Base-by-base conservation (phyloP, 139 green algal genomes). In the Zygnema circumcarinatum region DNA sequence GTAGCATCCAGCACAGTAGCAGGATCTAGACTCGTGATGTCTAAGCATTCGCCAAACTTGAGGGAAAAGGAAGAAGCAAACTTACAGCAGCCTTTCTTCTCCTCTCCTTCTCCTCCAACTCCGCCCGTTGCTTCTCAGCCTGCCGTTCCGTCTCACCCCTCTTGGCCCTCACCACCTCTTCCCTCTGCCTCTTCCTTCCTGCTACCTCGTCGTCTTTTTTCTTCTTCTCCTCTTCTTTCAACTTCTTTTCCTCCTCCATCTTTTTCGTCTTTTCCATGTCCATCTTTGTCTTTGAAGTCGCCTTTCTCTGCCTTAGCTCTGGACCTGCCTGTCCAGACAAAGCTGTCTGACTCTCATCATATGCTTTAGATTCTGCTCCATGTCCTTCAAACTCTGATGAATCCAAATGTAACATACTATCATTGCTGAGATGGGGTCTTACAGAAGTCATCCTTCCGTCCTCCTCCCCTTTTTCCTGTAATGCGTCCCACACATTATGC, bases 51-150 rank as follows among this genome's bases (percentile, higher is more conserved):
- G n/a, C n/a, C n/a, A n/a, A n/a, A n/a, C n/a, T n/a, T n/a, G n/a
- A n/a, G n/a, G n/a, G n/a, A n/a, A n/a, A n/a, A n/a, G n/a, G n/a
- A n/a, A n/a, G n/a, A n/a, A n/a, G n/a, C n/a, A 62, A 62, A 16
- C 16, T 62, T 62, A 62, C 47, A 7, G 16, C 16, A 62, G 47
- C 47, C 32, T 39, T 38, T 11, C 76, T 38, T 36, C 16, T 38
- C 32, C 62, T 75, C 79, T 86, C 79, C 79, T 86, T 86, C 79
- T 86, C 79, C 7, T 86, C 79, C 29, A 85, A 41, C 2, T 86
- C 79, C 31, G 31, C 67, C 2, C 79, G 54, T 29, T 86, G 79
- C n/a, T 11, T 40, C 79, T 86, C 79, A 25, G 47, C 47, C 7
- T 25, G 47, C 16, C 47, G 47, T n/a, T 86, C 79, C 3, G 79